phyloP scores from a whole-genome alignment of 2,329 filamentous ascomycete genomes.

The Teratosphaeria gauchensis region DNA sequence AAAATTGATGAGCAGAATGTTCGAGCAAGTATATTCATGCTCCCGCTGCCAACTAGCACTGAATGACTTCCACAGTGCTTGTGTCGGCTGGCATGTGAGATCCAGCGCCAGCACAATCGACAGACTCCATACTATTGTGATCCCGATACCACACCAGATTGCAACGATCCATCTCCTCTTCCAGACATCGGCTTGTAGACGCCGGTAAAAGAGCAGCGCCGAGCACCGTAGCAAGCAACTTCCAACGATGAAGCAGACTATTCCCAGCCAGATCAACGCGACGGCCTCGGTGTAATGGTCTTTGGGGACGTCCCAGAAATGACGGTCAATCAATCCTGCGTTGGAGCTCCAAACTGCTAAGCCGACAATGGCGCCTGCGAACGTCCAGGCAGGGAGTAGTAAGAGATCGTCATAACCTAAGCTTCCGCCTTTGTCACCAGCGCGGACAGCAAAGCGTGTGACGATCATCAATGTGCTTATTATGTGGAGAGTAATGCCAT shows the following conservation, averaged over 20 bases:
- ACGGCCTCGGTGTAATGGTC: background rate
- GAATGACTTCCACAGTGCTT: background rate
- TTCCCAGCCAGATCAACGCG: background rate
- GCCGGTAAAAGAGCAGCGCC: background rate
- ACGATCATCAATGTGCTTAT: background rate
- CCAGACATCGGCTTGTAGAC: background rate
- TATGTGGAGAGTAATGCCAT: background rate
- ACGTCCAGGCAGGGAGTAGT: background rate
- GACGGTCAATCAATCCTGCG: background rate
- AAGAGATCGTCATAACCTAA: background rate
- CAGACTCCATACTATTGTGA: background rate
- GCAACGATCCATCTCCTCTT: background rate
- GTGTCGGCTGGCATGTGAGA: background rate
- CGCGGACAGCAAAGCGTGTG: background rate
- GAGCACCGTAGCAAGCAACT: background rate
- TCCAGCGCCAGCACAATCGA: background rate
- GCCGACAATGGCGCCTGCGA: background rate
- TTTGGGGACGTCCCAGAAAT: background rate
- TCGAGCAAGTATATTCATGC: background rate
- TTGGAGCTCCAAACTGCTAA: background rate
- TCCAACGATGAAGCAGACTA: background rate
- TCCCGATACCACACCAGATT: background rate
- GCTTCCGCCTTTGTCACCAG: background rate
- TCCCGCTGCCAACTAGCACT: background rate
- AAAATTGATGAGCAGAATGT: background rate